These are phyloP conservation scores for Vitis hybrid DNA, from an alignment of 177 flowering plant genomes.

Conservation along the genomic window DNA sequence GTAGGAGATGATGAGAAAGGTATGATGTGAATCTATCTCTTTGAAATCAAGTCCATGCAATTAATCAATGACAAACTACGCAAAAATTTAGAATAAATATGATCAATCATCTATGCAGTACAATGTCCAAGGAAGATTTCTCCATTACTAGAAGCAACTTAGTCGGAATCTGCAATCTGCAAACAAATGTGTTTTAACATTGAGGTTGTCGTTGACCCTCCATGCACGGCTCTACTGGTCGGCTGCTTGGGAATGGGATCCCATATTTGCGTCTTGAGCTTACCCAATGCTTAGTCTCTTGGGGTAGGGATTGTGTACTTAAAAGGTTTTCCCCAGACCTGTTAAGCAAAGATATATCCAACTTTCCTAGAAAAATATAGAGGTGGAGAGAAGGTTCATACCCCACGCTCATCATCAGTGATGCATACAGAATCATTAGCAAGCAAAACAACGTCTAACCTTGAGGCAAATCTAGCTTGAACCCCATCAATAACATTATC, in stretches of 20 bases:
- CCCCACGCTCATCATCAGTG: slow-evolving; percentile 97
- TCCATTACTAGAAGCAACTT: slow-evolving; percentile 86
- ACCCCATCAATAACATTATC: slow-evolving; percentile 97
- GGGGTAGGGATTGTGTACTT: too few species aligned
- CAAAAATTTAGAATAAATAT: too few species aligned
- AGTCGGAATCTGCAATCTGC: slow-evolving; percentile 75
- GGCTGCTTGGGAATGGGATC: too few species aligned
- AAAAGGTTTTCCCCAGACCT: too few species aligned
- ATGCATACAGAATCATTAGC: slow-evolving; percentile 87
- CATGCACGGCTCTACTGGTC: too few species aligned
- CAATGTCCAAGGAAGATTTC: slow-evolving; percentile 94
- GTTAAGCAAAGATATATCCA: neutral
- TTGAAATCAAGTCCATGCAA: too few species aligned
- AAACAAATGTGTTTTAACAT: slow-evolving; percentile 1
- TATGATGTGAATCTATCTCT: too few species aligned
- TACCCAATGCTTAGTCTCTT: too few species aligned
- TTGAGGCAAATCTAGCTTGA: slow-evolving; percentile 91
- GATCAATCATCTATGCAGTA: slow-evolving; percentile 27
- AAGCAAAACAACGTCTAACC: slow-evolving; percentile 62
- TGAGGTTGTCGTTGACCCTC: neutral
- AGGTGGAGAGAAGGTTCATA: slow-evolving; percentile 20
- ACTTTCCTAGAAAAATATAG: neutral
- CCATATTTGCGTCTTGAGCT: too few species aligned
- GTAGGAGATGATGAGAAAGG: too few species aligned
- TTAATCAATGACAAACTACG: too few species aligned